These are phyloP conservation scores for Botrytis medusae DNA, from an alignment of 2,329 filamentous ascomycete species.

Conservation along the genomic window DNA sequence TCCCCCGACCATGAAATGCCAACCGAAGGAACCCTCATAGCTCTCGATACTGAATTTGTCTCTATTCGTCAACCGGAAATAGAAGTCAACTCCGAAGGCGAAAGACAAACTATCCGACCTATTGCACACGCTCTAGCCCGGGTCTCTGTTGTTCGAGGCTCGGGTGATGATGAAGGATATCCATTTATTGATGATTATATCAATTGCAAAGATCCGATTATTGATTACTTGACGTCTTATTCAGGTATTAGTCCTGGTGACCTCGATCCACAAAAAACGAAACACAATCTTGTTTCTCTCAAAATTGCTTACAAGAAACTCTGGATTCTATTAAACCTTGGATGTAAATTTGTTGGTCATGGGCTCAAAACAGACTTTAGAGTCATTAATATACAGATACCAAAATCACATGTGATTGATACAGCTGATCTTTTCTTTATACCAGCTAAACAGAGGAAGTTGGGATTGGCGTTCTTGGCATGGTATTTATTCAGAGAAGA, in stretches of 20 bases:
- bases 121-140: constrained; percentile 90
- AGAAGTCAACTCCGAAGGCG: constrained; percentile 92
- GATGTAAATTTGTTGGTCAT: constrained; percentile 91
- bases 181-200: constrained; percentile 99
- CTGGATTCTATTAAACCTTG: constrained; percentile 92
- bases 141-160: constrained; percentile 83
- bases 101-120: constrained; percentile 86
- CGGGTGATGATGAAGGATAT: constrained; percentile 72
- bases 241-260: constrained; percentile 88
- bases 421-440: constrained; percentile 92
- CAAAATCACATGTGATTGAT: constrained; percentile 86
- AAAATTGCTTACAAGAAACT: constrained; percentile 97
- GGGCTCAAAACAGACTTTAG: constrained; percentile 94
- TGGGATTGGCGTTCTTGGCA: constrained; percentile 87
- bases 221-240: constrained; percentile 93
- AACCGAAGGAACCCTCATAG: constrained; percentile 71
- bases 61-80: constrained; percentile 90
- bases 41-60: constrained; percentile 95
- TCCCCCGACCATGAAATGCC: constrained; percentile 62
- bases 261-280: constrained; percentile 73
- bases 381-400: constrained; percentile 96
- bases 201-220: constrained; percentile 81
- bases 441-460: constrained; percentile 74
- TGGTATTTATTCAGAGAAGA: constrained; percentile 90
- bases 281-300: constrained; percentile 79